A percentile compares a stretch with the other conserved stretches of the same genome.
These are phyloP conservation scores for Eutrema salsugineum DNA, from an alignment of 441 rosid species.

Conservation along the genomic window DNA sequence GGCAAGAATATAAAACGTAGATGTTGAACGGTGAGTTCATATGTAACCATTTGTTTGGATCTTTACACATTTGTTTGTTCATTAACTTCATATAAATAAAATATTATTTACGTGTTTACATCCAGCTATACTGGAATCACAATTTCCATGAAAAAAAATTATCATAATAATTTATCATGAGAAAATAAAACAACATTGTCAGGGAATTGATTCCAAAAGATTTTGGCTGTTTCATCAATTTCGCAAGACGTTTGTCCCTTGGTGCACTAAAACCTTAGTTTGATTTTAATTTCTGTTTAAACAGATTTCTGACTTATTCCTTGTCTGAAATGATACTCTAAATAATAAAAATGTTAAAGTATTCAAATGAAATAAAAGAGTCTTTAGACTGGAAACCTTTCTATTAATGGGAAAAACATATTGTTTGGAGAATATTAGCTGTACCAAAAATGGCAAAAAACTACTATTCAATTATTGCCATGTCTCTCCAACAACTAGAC, in stretches of 20 bases:
- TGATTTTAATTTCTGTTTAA: constrained; percentile 6
- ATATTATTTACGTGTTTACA: background rate
- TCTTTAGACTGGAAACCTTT: background rate
- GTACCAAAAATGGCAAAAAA: constrained; percentile 26
- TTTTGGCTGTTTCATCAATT: constrained; percentile 28
- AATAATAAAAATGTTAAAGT: background rate
- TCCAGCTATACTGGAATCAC: constrained; percentile 16
- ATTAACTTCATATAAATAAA: background rate
- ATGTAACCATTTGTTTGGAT: background rate
- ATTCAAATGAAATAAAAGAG: background rate
- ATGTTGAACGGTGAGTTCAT: constrained; percentile 1
- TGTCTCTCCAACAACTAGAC: constrained; percentile 2
- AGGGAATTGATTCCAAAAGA: constrained; percentile 31
- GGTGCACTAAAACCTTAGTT: constrained; percentile 25
- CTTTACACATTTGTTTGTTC: background rate
- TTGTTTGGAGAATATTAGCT: constrained; percentile 14
- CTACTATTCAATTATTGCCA: constrained; percentile 22
- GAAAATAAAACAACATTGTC: constrained; percentile 6
- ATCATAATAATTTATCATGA: background rate
- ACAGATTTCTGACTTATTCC: constrained; percentile 18
- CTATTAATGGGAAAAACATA: background rate
- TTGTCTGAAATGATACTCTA: background rate
- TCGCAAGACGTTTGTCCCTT: constrained; percentile 28
- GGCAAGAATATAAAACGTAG: background rate
- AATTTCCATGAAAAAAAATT: background rate